Base-by-base conservation (phyloP, 805 yeast genomes). In the Saccharomyces mikatae region DNA sequence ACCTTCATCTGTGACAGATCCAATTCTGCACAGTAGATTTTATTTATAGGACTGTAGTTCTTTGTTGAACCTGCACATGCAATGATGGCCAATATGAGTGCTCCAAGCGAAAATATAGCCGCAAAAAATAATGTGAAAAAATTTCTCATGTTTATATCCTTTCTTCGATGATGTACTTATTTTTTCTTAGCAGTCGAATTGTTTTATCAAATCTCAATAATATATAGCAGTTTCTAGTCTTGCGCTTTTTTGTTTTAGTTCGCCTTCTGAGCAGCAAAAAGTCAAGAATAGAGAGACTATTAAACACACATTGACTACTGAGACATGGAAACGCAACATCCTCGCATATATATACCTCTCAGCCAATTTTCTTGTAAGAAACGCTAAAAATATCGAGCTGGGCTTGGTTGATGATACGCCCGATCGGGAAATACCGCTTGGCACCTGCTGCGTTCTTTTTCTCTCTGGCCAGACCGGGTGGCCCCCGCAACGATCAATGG, bases 51-150 rank as follows among this genome's bases (percentile, higher is more conserved):
- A 2, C 67, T 54, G 44, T 71, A 71, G 52, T 74, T 72, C 49
- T 70, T 68, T 24, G 78, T 70, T 9, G 81, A 74, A 26, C 87
- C 86, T 13, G 81, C 74, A 59, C 81, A 75, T 22, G 83, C 80
- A 14, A 83, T 67, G 6, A 78, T 62, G 1, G 78, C 71, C 24
- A 82, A 69, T 3, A 77, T 76, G 3, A 81, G 56, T 0, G 86
- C 74, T 2, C 75, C 76, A 24, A 75, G 54, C 26, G 77, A 62
- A 8, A 73, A 57, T 4, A 76, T 21, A 8, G 61, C 61, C 14
- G 69, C 60, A 29, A 61, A 52, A 30, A 62, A 53, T 22, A 68
- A 53, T 22, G 59, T 50, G 6, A 60, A 41, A 14, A 52, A 60
- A 52, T 63, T 62, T 24, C 60, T 59, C 67, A 63, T 64, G 21